Conservation (phyloP, 768 basidiomycete species). For the Psilocybe subaeruginosa region DNA sequence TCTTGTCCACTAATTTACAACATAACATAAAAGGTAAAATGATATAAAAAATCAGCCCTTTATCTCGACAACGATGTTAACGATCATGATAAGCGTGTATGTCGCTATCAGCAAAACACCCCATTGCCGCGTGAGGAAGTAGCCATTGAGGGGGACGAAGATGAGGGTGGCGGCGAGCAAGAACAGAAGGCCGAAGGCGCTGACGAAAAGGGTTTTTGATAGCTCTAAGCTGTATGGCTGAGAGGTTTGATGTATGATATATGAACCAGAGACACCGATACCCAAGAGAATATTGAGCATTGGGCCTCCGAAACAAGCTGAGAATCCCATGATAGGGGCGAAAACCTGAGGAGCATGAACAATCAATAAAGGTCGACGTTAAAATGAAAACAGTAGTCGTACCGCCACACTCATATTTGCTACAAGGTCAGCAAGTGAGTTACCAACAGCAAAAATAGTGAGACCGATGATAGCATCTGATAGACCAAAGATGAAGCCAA, state of each 20-base stretch:
- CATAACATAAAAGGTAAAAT: not conserved
- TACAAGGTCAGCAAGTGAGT: conserved; percentile 94
- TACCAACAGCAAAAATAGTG: conserved; percentile 96
- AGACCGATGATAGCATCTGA: conserved; percentile 97
- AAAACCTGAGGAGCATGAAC: conserved; percentile 53
- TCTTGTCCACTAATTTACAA: not conserved
- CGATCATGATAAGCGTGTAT: conserved; percentile 76
- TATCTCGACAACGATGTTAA: conserved; percentile 82
- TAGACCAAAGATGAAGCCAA: conserved; percentile 92
- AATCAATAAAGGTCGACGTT: not conserved
- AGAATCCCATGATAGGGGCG: conserved; percentile 93
- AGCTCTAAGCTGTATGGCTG: conserved; percentile 76
- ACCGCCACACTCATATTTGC: conserved; percentile 96
- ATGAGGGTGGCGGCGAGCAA: conserved; percentile 78
- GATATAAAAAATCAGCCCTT: conserved; percentile 23
- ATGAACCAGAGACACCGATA: conserved; percentile 89
- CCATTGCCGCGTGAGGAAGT: conserved; percentile 79
- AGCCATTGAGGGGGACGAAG: conserved; percentile 85
- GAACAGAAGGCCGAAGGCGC: conserved; percentile 76
- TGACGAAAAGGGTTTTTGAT: conserved; percentile 83
- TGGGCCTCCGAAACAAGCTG: conserved; percentile 92
- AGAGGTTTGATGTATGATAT: conserved; percentile 69
- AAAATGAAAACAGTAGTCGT: conserved; percentile 23
- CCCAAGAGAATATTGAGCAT: conserved; percentile 93
- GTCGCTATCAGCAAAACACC: conserved; percentile 75